Conservation (phyloP, 192 early-diverging fungal species). For the Coemansia sp. region DNA sequence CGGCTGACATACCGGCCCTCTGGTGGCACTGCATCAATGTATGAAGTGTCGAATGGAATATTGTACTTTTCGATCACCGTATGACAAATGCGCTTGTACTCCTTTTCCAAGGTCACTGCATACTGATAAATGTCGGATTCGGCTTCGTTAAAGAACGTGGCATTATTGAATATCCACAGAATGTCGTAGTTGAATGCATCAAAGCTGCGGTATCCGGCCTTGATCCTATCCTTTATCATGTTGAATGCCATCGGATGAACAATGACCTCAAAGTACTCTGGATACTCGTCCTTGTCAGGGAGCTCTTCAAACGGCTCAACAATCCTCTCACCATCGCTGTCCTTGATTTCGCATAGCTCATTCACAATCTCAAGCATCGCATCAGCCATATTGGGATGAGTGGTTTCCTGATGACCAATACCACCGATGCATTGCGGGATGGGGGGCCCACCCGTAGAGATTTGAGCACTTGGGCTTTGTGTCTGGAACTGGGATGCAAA, state of each 20-base stretch:
- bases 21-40: conserved; percentile 29
- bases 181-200: conserved; percentile 81
- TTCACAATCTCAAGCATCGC: conserved; percentile 49
- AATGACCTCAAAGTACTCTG: conserved; percentile 90
- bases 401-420: conserved; percentile 43
- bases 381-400: conserved; percentile 40
- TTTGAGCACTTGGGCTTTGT: conserved; percentile 4
- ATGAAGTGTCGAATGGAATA: conserved; percentile 50
- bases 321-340: conserved; percentile 59
- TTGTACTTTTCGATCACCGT: conserved; percentile 30
- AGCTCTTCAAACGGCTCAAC: conserved; percentile 79
- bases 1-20: conserved; percentile 50
- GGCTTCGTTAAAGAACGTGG: conserved; percentile 86
- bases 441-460: conserved; percentile 10
- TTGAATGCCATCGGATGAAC: conserved; percentile 71
- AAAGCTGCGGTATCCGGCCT: conserved; percentile 65
- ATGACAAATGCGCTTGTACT: conserved; percentile 40
- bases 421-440: conserved; percentile 55
- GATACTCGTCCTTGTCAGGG: conserved; percentile 75
- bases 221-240: conserved; percentile 62
- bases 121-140: conserved; percentile 84
- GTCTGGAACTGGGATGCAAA: conserved; percentile 1
- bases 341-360: conserved; percentile 28
- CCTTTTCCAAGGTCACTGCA: conserved; percentile 54
- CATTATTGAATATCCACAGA: conserved; percentile 84